These are phyloP conservation scores for Pholiota adiposa DNA, from an alignment of 1,284 basidiomycete genomes.

Conservation along the genomic window DNA sequence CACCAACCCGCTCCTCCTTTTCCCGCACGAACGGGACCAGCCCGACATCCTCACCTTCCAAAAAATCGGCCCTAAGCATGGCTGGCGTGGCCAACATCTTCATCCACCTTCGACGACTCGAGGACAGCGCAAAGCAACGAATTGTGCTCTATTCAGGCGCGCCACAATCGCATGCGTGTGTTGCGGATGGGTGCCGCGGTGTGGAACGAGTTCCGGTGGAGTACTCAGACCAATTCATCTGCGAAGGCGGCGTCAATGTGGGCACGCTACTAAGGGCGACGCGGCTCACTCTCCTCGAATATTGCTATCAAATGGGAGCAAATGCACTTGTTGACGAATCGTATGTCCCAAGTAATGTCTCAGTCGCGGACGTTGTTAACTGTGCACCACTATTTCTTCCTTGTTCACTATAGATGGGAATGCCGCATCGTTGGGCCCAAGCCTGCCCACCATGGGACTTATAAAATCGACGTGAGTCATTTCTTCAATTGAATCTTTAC, in stretches of 20 bases:
- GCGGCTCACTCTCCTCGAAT: constrained; percentile 55
- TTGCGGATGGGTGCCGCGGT: constrained; percentile 36
- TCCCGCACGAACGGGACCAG: neutral
- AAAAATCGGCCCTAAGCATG: constrained; percentile 31
- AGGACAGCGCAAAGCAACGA: constrained; percentile 28
- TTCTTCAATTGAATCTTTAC: constrained; percentile 11
- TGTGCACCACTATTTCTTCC: constrained; percentile 2
- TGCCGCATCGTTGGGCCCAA: constrained; percentile 61
- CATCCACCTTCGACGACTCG: constrained; percentile 48
- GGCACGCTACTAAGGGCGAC: constrained; percentile 57
- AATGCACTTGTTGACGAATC: constrained; percentile 70
- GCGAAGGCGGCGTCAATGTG: constrained; percentile 66
- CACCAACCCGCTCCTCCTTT: constrained; percentile 18
- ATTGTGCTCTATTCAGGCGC: constrained; percentile 56
- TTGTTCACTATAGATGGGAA: constrained; percentile 52
- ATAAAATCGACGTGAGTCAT: constrained; percentile 60
- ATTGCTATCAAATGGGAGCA: constrained; percentile 54
- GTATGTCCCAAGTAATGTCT: constrained; percentile 43
- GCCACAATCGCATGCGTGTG: constrained; percentile 55
- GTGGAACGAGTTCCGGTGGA: constrained; percentile 45
- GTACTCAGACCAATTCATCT: constrained; percentile 57
- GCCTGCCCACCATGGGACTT: constrained; percentile 49
- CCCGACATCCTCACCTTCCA: constrained; percentile 10
- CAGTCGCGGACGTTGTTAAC: constrained; percentile 10
- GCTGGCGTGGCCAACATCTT: constrained; percentile 54